A percentile compares a stretch with the other conserved stretches of the same genome.
Conservation (phyloP, 306 rosid species). For the Cyclanthera cordifolia region DNA sequence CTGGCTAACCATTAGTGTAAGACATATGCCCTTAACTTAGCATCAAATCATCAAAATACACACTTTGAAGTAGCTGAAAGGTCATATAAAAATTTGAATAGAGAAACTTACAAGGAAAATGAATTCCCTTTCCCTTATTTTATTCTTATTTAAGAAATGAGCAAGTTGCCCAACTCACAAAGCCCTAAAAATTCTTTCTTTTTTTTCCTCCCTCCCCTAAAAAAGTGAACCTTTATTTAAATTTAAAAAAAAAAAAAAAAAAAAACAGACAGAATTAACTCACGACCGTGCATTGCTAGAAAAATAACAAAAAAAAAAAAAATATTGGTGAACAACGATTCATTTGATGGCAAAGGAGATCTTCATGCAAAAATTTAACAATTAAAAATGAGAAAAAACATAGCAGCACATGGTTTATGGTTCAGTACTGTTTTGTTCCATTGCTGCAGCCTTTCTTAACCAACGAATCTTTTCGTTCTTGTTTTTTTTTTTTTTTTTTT, state of each 20-base stretch:
- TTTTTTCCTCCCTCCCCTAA: neutral
- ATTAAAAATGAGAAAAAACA: slow-evolving; percentile 1
- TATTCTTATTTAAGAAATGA: neutral
- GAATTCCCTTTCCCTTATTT: neutral
- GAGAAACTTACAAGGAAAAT: neutral
- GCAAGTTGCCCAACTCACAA: neutral
- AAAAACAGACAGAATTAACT: neutral
- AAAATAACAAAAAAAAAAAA: neutral
- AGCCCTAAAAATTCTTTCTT: slow-evolving; percentile 8
- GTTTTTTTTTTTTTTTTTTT: neutral
- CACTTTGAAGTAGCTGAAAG: slow-evolving; percentile 2
- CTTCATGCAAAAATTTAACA: neutral
- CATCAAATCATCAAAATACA: too few species aligned
- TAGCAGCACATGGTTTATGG: neutral
- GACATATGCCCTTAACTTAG: too few species aligned
- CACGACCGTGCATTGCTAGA: neutral
- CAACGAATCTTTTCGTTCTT: neutral
- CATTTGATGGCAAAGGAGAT: too few species aligned
- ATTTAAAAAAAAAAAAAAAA: too few species aligned
- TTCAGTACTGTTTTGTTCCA: neutral
- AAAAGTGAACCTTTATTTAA: neutral
- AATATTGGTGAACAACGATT: neutral
- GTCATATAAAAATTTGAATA: neutral
- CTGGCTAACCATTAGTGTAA: too few species aligned
- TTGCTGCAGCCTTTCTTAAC: neutral